Percentiles rank a stretch among this genome's conserved stretches.
phyloP scores from a whole-genome alignment of 345 rosid species.

The Eucalyptus viminalis region DNA sequence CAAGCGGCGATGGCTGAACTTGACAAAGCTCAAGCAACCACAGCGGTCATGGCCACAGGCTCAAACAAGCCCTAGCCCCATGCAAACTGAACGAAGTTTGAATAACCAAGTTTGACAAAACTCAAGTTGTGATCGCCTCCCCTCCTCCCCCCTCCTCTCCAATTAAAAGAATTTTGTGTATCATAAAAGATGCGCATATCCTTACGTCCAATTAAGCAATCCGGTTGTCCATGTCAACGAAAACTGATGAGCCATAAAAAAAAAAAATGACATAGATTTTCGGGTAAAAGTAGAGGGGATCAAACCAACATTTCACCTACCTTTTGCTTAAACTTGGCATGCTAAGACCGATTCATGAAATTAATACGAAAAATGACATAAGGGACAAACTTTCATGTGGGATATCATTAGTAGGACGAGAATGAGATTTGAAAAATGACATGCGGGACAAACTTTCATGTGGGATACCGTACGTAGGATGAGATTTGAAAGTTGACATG shows the following conservation, averaged over 20 bases:
- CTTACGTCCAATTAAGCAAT: background rate
- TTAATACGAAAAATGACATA: background rate
- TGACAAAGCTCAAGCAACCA: background rate
- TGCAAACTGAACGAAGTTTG: background rate
- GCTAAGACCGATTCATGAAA: background rate
- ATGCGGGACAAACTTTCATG: background rate
- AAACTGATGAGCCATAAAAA: background rate
- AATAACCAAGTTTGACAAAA: background rate
- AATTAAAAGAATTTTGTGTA: background rate
- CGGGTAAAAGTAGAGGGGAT: background rate
- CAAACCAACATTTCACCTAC: background rate
- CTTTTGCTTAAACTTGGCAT: background rate
- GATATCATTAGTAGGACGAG: background rate
- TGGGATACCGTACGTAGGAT: background rate
- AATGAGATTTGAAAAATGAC: background rate
- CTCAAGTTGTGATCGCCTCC: background rate
- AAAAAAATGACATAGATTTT: background rate
- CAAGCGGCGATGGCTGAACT: background rate
- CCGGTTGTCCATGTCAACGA: background rate
- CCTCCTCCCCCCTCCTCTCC: background rate
- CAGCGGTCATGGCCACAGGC: background rate
- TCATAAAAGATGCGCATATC: background rate
- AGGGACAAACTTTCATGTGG: background rate
- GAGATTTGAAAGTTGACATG: background rate
- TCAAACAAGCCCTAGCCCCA: background rate